Evolutionary conservation across 176 grass and related monocot genomes (phyloP).

Genomic region (Oryza australiensis): DNA sequence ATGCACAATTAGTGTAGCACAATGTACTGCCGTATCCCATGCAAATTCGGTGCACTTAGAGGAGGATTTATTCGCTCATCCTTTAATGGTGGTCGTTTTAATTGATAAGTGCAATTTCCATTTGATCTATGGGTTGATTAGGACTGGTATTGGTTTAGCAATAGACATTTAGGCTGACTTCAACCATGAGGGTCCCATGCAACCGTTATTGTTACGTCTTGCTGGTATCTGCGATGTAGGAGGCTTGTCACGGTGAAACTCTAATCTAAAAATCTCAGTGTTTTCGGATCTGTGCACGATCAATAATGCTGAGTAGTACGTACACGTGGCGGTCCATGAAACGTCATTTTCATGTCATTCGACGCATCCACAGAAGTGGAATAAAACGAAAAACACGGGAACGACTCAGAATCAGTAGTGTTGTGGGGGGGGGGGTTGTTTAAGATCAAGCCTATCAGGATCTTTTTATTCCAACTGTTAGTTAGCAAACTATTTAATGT

Average conservation of each 20-base stretch:
- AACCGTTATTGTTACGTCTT: neutral
- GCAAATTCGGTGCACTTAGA: conserved; percentile 5
- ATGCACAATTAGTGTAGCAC: neutral
- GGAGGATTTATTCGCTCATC: neutral
- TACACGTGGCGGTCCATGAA: neutral
- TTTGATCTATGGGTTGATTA: neutral
- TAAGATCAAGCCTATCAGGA: neutral
- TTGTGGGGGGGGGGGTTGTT: too few relatives aligned
- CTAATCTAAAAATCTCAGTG: neutral
- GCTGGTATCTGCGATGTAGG: neutral
- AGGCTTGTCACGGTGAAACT: neutral
- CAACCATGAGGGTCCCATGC: neutral
- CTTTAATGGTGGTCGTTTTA: conserved; percentile 15
- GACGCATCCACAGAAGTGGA: neutral
- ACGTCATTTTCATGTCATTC: neutral
- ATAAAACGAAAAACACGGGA: neutral
- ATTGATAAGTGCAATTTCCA: neutral
- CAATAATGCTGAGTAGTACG: neutral
- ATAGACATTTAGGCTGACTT: neutral
- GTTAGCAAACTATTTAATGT: neutral
- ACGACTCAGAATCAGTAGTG: neutral
- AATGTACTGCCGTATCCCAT: neutral
- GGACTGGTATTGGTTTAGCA: conserved; percentile 19
- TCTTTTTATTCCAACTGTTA: neutral
- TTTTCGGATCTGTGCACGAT: neutral